These are phyloP conservation scores for Saccharum spontaneum DNA, from an alignment of 176 grass and related monocot genomes.

Conservation along the genomic window DNA sequence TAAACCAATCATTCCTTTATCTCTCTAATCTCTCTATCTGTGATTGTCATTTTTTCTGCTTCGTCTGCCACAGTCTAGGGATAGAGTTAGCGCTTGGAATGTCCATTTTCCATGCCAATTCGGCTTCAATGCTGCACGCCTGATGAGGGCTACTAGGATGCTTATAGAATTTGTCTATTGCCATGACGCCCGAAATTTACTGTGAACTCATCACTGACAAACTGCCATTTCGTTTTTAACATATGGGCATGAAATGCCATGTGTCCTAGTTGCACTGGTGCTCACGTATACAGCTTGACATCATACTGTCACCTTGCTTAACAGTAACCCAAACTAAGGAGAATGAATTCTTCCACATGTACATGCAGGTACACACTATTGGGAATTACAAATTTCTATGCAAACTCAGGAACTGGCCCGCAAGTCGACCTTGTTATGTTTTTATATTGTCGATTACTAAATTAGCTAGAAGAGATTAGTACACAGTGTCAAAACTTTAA, in stretches of 20 bases:
- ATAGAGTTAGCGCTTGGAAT: not conserved
- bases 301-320: not conserved
- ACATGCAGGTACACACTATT: not conserved
- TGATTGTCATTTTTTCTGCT: too few relatives aligned
- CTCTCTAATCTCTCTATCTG: too few relatives aligned
- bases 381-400: not conserved
- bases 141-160: not conserved
- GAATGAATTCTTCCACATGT: not conserved
- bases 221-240: not conserved
- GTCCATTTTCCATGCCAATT: not conserved
- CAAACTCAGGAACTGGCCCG: not conserved
- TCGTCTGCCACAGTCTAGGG: not conserved
- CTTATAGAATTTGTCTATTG: slow-evolving; percentile 3
- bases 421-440: not conserved
- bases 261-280: not conserved
- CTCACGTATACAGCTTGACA: not conserved
- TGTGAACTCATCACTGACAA: not conserved
- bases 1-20: too few relatives aligned
- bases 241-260: not conserved
- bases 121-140: not conserved
- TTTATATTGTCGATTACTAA: not conserved
- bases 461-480: not conserved
- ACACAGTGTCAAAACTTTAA: not conserved
- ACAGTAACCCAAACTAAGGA: slow-evolving; percentile 13
- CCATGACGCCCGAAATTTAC: not conserved